Evolutionary conservation across 768 basidiomycete genomes (phyloP).

Genomic region (Auricularia heimuer): DNA sequence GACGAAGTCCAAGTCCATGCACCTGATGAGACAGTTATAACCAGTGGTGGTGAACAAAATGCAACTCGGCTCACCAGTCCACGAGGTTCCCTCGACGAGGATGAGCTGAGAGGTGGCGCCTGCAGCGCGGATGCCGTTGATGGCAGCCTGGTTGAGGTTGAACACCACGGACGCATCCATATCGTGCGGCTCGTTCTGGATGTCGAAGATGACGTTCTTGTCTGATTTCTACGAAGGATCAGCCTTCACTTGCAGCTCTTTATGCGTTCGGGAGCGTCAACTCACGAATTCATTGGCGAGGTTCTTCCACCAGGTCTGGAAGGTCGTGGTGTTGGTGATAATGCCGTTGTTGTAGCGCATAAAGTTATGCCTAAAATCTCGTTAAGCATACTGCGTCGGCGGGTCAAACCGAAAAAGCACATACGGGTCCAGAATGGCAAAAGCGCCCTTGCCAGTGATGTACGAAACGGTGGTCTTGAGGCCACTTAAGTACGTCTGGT

Average conservation of each 20-base stretch:
- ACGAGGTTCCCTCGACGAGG: conserved; percentile 33
- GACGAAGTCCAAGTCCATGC: conserved; percentile 40
- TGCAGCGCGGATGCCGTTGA: conserved; percentile 52
- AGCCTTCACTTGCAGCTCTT: neutral
- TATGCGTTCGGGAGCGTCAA: conserved; percentile 10
- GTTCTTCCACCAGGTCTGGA: conserved; percentile 41
- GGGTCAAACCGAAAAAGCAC: neutral
- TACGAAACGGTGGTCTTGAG: conserved; percentile 46
- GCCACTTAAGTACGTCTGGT: conserved; percentile 41
- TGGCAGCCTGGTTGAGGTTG: conserved; percentile 51
- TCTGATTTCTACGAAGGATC: conserved; percentile 18
- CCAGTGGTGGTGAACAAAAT: neutral
- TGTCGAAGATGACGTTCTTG: conserved; percentile 47
- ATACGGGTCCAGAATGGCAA: conserved; percentile 44
- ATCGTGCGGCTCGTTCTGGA: conserved; percentile 52
- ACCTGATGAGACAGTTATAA: conserved; percentile 1
- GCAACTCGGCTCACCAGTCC: conserved; percentile 34
- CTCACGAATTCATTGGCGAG: conserved; percentile 43
- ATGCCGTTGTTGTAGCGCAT: conserved; percentile 46
- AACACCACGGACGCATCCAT: conserved; percentile 41
- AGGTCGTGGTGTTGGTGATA: conserved; percentile 41
- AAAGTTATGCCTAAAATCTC: conserved; percentile 35
- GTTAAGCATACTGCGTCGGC: neutral
- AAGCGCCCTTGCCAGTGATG: conserved; percentile 51
- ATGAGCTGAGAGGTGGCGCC: conserved; percentile 44